phyloP scores from a whole-genome alignment of 331 rosid genomes.

The Quercus phellos region DNA sequence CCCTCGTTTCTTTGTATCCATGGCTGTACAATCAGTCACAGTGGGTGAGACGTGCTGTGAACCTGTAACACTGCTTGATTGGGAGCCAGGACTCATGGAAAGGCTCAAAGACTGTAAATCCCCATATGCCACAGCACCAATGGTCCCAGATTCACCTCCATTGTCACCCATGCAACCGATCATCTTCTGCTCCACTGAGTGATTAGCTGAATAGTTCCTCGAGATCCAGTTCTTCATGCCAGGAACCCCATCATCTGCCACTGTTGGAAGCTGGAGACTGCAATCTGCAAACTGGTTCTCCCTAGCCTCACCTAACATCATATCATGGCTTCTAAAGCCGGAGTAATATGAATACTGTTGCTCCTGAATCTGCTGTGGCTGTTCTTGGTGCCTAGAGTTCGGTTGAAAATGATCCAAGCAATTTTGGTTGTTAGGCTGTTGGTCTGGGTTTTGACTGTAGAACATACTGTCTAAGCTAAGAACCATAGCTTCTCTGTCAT shows the following conservation, averaged over 20 bases:
- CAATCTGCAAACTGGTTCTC: conserved; percentile 36
- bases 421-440: conserved; percentile 32
- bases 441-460: conserved; percentile 42
- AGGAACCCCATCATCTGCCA: conserved; percentile 30
- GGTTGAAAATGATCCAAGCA: conserved; percentile 29
- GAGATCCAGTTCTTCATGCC: conserved; percentile 53
- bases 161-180: conserved; percentile 43
- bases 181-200: conserved; percentile 39
- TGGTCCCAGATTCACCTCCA: conserved; percentile 51
- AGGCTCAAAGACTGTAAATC: conserved; percentile 75
- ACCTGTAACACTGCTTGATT: conserved; percentile 73
- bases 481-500: conserved; percentile 55
- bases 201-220: conserved; percentile 28
- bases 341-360: conserved; percentile 47
- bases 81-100: conserved; percentile 89
- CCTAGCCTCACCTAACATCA: conserved; percentile 42
- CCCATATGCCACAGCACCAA: conserved; percentile 64
- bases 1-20: conserved; percentile 81
- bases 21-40: conserved; percentile 41
- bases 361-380: conserved; percentile 29
- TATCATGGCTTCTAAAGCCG: conserved; percentile 30
- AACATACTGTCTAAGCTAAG: conserved; percentile 69
- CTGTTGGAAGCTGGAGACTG: conserved; percentile 40
- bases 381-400: conserved; percentile 23
- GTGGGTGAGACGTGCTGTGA: conserved; percentile 56